A percentile compares a stretch with the other conserved stretches of the same genome.
Evolutionary conservation across 176 grass and related monocot genomes (phyloP).

Genomic region (Secale cereale): DNA sequence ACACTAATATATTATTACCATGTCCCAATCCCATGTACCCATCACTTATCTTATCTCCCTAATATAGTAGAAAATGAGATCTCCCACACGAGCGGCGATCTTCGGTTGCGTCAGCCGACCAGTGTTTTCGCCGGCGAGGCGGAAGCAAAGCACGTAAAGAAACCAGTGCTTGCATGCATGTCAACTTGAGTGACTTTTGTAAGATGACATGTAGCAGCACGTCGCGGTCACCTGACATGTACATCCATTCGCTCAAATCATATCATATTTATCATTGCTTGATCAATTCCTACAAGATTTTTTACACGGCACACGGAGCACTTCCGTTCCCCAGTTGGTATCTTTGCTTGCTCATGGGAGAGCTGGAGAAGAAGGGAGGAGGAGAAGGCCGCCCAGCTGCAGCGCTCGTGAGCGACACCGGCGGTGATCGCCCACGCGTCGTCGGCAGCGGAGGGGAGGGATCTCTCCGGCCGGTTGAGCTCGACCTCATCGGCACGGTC

Average conservation of each 20-base stretch:
- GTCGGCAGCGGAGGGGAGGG: neutral
- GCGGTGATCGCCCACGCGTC: neutral
- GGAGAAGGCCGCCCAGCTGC: neutral
- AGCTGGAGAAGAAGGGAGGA: conserved; percentile 11
- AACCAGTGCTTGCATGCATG: neutral
- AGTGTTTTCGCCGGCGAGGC: neutral
- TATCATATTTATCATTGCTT: neutral
- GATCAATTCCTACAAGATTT: neutral
- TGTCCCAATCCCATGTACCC: neutral
- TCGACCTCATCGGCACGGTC: conserved; percentile 39
- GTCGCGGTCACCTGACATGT: conserved; percentile 28
- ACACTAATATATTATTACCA: too few relatives aligned
- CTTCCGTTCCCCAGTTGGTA: neutral
- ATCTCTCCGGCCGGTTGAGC: conserved; percentile 12
- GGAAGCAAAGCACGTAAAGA: conserved; percentile 3
- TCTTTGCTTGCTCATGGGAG: neutral
- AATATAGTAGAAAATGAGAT: neutral
- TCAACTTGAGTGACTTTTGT: neutral
- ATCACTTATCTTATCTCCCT: neutral
- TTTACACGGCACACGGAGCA: neutral
- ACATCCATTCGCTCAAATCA: neutral
- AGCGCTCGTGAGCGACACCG: neutral
- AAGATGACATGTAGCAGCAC: neutral
- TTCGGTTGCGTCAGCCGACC: conserved; percentile 17
- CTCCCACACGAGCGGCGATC: conserved; percentile 29